phyloP scores from a whole-genome alignment of 2,329 filamentous ascomycete species.

The Mollisiaceae sp. region DNA sequence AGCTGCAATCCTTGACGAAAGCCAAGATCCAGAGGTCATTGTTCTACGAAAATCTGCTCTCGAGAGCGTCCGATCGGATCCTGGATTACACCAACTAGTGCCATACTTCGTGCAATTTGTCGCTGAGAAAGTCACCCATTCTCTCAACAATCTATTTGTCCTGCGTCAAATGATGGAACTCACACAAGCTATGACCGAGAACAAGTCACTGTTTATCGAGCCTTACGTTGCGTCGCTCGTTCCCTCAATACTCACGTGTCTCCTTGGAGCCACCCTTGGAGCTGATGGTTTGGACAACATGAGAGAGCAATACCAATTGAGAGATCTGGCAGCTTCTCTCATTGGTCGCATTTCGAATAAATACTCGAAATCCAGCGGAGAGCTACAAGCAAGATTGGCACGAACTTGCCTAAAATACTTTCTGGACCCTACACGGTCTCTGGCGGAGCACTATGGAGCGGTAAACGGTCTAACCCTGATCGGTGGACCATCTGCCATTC shows the following conservation, averaged over 20 bases:
- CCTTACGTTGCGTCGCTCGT: conserved; percentile 70
- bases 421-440: conserved; percentile 82
- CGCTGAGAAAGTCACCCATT: conserved; percentile 93
- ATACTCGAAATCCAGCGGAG: conserved; percentile 79
- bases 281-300: conserved; percentile 57
- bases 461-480: conserved; percentile 80
- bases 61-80: conserved; percentile 84
- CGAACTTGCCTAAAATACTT: conserved; percentile 94
- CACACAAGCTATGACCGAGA: conserved; percentile 81
- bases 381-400: conserved; percentile 85
- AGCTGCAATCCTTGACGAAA: conserved; percentile 84
- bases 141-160: conserved; percentile 86
- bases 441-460: conserved; percentile 87
- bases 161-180: conserved; percentile 93
- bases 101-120: conserved; percentile 98
- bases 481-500: conserved; percentile 70
- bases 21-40: conserved; percentile 76
- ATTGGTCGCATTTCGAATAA: conserved; percentile 80
- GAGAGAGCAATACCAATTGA: conserved; percentile 75
- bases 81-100: conserved; percentile 91
- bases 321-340: conserved; percentile 83
- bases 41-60: conserved; percentile 82
- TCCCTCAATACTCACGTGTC: conserved; percentile 87
- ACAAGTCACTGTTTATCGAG: conserved; percentile 75
- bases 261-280: conserved; percentile 75